phyloP scores from a whole-genome alignment of 805 yeast species.

The Candida maltosa region DNA sequence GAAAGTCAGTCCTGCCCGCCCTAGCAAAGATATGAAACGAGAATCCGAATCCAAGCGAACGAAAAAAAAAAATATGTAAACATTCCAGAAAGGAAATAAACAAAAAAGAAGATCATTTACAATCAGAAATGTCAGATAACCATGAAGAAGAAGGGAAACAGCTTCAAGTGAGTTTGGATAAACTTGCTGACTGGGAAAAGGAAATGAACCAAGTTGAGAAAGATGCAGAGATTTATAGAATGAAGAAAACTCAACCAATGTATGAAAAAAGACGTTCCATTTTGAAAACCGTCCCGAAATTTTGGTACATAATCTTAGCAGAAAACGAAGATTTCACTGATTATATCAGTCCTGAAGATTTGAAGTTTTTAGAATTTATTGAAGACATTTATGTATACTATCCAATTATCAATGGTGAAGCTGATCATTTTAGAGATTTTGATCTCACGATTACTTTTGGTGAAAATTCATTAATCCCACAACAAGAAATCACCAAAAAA shows the following conservation, averaged over 20 bases:
- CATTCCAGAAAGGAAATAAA: neutral
- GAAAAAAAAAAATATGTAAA: neutral
- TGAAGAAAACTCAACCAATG: constrained; percentile 52
- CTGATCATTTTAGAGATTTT: constrained; percentile 47
- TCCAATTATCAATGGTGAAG: constrained; percentile 11
- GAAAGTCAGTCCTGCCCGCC: too few species aligned
- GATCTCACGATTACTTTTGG: constrained; percentile 55
- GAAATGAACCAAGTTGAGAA: constrained; percentile 59
- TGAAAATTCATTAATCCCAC: constrained; percentile 45
- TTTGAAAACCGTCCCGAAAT: constrained; percentile 59
- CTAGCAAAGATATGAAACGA: too few species aligned
- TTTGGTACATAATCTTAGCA: constrained; percentile 86
- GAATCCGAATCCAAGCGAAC: too few species aligned
- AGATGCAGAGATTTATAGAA: constrained; percentile 53
- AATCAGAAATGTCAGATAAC: constrained; percentile 3
- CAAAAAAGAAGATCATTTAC: neutral
- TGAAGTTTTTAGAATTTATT: constrained; percentile 67
- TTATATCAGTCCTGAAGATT: constrained; percentile 71
- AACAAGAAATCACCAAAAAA: constrained; percentile 57
- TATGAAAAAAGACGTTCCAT: constrained; percentile 54
- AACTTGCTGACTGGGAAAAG: constrained; percentile 55
- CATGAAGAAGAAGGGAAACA: neutral
- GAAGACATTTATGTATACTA: constrained; percentile 61
- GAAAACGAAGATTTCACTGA: constrained; percentile 85
- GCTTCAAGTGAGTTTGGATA: constrained; percentile 25